Evolutionary conservation across 768 basidiomycete genomes (phyloP).

Genomic region (Harrya chromipes): DNA sequence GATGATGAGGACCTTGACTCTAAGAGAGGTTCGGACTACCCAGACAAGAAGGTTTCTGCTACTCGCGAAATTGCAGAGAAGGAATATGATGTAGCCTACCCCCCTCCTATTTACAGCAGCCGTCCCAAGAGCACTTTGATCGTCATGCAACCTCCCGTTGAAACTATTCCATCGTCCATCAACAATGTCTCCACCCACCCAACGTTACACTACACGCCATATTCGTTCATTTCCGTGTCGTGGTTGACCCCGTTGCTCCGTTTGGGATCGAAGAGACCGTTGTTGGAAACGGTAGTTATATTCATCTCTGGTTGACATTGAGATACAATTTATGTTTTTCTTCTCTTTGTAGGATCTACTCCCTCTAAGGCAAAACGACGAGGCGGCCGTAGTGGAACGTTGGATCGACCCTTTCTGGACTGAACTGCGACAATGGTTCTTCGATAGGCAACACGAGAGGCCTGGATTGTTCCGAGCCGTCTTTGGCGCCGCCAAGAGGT

Average conservation of each 20-base stretch:
- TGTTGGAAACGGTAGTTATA: slow-evolving; percentile 32
- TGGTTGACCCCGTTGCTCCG: slow-evolving; percentile 27
- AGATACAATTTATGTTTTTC: slow-evolving; percentile 12
- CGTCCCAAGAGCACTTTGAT: slow-evolving; percentile 19
- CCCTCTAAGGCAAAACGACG: slow-evolving; percentile 25
- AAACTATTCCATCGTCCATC: slow-evolving; percentile 11
- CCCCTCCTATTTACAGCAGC: background rate
- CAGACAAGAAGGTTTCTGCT: too few species aligned
- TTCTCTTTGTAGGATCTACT: slow-evolving; percentile 20
- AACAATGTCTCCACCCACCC: slow-evolving; percentile 22
- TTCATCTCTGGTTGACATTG: slow-evolving; percentile 22
- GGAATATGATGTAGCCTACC: background rate
- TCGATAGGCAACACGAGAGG: slow-evolving; percentile 12
- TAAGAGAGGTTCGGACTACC: slow-evolving; percentile 3
- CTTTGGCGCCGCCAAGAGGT: slow-evolving; percentile 12
- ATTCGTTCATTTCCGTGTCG: slow-evolving; percentile 21
- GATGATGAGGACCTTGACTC: slow-evolving; percentile 16
- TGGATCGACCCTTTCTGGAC: slow-evolving; percentile 26
- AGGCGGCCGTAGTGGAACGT: slow-evolving; percentile 21
- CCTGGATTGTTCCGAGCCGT: slow-evolving; percentile 18
- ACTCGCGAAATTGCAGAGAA: background rate
- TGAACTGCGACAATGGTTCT: slow-evolving; percentile 16
- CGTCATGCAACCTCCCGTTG: slow-evolving; percentile 23
- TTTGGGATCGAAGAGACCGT: slow-evolving; percentile 27
- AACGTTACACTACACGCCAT: slow-evolving; percentile 11